These are phyloP conservation scores for Solanum arcanum DNA, from an alignment of 257 asterid species.

Conservation along the genomic window DNA sequence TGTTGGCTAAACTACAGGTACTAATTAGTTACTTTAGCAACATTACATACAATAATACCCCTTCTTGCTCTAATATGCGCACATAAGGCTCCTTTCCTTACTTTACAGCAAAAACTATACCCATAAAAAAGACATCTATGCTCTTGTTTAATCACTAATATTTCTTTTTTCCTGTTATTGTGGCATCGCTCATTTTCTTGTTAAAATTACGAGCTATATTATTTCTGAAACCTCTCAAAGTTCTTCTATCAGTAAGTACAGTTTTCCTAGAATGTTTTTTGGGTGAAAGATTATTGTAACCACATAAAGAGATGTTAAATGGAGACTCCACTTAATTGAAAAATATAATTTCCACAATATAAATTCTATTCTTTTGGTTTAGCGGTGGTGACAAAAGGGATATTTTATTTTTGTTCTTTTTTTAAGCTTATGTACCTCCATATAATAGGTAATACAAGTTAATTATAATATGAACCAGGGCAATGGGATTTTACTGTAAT, in stretches of 20 bases:
- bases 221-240: neutral
- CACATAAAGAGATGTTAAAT: neutral
- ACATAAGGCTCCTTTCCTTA: neutral
- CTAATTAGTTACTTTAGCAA: neutral
- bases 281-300: neutral
- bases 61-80: neutral
- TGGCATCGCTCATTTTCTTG: neutral
- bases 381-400: neutral
- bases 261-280: neutral
- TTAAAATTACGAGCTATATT: neutral
- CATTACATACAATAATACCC: neutral
- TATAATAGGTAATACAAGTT: neutral
- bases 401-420: neutral
- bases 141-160: neutral
- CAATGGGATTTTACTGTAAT: neutral
- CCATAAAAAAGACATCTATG: neutral
- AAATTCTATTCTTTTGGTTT: neutral
- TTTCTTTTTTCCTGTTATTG: neutral
- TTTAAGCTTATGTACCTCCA: neutral
- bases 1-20: neutral
- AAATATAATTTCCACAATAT: neutral
- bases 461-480: neutral
- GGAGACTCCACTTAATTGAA: neutral
- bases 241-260: neutral
- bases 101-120: neutral